Percentiles rank a stretch among this genome's conserved stretches.
Evolutionary conservation across 1,284 basidiomycete species (phyloP).

Genomic region (Sanguinoderma infundibulare): DNA sequence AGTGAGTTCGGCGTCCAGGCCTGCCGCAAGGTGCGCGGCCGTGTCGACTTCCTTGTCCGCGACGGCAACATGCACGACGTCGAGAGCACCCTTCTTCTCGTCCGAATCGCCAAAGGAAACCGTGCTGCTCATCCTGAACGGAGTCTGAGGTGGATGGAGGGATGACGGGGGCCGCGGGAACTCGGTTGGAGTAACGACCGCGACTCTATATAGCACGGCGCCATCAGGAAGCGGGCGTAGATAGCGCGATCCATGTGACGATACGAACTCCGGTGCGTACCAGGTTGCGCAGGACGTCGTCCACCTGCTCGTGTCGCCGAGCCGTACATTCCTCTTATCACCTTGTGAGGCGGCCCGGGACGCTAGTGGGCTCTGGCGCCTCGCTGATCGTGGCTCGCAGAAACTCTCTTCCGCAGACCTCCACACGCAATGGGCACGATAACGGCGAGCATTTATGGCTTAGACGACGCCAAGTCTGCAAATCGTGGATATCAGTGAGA

Average conservation of each 20-base stretch:
- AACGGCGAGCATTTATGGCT: background rate
- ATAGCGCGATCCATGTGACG: constrained; percentile 22
- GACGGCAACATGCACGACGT: constrained; percentile 28
- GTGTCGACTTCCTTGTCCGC: constrained; percentile 54
- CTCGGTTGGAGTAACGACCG: background rate
- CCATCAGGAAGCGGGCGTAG: constrained; percentile 16
- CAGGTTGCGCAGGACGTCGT: background rate
- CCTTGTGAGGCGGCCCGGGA: background rate
- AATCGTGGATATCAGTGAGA: background rate
- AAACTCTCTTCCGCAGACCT: background rate
- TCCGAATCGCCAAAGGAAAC: constrained; percentile 24
- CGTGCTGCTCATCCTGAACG: constrained; percentile 20
- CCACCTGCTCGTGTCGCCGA: background rate
- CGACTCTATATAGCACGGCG: constrained; percentile 1
- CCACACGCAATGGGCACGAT: background rate
- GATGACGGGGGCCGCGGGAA: constrained; percentile 1
- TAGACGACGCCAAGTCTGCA: background rate
- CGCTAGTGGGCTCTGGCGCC: background rate
- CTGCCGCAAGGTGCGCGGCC: constrained; percentile 55
- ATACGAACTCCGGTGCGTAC: background rate
- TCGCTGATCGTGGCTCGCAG: background rate
- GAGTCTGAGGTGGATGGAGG: background rate
- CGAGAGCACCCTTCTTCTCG: constrained; percentile 27
- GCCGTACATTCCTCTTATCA: background rate
- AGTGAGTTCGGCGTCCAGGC: constrained; percentile 48